These are phyloP conservation scores for Brettanomyces naardenensis DNA, from an alignment of 805 yeast genomes.

Conservation along the genomic window DNA sequence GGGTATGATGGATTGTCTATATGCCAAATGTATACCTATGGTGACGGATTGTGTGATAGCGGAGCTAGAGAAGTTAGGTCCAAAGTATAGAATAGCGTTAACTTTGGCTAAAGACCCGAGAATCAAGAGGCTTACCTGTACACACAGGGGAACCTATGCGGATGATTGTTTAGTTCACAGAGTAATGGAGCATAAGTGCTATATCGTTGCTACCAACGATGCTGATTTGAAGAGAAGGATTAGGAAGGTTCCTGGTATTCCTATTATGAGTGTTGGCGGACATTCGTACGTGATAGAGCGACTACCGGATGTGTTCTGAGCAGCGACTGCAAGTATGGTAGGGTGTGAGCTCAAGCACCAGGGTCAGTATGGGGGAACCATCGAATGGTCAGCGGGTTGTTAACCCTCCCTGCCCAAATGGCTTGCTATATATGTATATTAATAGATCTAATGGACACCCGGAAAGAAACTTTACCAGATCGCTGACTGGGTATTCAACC, in stretches of 20 bases:
- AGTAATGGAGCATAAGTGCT: constrained; percentile 94
- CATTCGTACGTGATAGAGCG: constrained; percentile 90
- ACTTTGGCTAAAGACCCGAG: constrained; percentile 91
- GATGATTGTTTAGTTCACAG: constrained; percentile 95
- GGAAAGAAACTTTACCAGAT: too few relatives aligned
- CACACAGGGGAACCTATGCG: constrained; percentile 95
- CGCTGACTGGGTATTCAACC: too few relatives aligned
- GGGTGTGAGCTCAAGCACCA: too few relatives aligned
- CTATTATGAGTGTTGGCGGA: constrained; percentile 92
- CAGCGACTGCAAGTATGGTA: too few relatives aligned
- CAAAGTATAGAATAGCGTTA: constrained; percentile 87
- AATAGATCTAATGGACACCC: too few relatives aligned
- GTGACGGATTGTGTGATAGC: constrained; percentile 98
- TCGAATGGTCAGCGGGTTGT: too few relatives aligned
- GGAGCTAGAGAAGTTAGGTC: constrained; percentile 92
- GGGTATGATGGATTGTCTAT: constrained; percentile 93
- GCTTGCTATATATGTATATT: too few relatives aligned
- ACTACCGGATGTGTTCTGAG: constrained; percentile 82
- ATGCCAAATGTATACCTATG: constrained; percentile 92
- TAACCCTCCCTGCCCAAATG: too few relatives aligned
- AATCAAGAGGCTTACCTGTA: constrained; percentile 75
- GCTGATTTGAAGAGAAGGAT: constrained; percentile 91
- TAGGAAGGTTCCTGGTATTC: constrained; percentile 95
- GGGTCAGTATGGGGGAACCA: too few relatives aligned
- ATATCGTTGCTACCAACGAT: constrained; percentile 95